Percentiles rank a stretch among this genome's conserved stretches.
Evolutionary conservation across 768 basidiomycete species (phyloP).

Genomic region (Hygrophorus russula): DNA sequence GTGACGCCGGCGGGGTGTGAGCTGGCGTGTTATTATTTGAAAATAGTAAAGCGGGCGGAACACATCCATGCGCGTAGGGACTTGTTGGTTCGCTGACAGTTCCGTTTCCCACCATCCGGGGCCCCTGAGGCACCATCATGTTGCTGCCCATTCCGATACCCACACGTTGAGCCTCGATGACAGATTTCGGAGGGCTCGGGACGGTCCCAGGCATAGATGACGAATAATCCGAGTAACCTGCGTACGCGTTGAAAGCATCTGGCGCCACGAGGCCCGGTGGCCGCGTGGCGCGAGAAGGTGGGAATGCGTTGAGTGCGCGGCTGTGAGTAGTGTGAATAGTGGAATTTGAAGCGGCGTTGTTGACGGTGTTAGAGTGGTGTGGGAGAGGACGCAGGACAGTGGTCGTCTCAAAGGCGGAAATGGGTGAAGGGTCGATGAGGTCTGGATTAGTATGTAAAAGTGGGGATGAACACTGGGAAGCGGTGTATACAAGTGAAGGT

Average conservation of each 20-base stretch:
- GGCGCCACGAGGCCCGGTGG: constrained; percentile 17
- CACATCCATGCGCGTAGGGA: constrained; percentile 25
- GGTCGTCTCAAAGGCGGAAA: constrained; percentile 41
- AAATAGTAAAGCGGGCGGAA: constrained; percentile 58
- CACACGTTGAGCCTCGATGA: constrained; percentile 1
- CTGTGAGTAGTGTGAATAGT: background rate
- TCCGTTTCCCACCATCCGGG: no score
- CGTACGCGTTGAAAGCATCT: constrained; percentile 61
- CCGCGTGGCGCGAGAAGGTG: constrained; percentile 12
- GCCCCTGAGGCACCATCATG: background rate
- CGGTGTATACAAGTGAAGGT: constrained; percentile 30
- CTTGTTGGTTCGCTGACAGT: constrained; percentile 17
- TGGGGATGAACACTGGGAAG: constrained; percentile 18
- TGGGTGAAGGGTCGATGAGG: constrained; percentile 19
- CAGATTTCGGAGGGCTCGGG: constrained; percentile 12
- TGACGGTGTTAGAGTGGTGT: no score
- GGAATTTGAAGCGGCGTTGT: background rate
- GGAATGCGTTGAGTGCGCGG: constrained; percentile 16
- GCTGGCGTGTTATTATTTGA: constrained; percentile 30
- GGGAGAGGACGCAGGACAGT: constrained; percentile 11
- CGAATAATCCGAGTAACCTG: constrained; percentile 55
- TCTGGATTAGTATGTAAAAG: constrained; percentile 12
- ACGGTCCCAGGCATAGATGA: constrained; percentile 44
- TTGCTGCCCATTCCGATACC: background rate
- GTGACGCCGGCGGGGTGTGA: constrained; percentile 25